These are phyloP conservation scores for Fusarium longipes DNA, from an alignment of 2,329 filamentous ascomycete species.

Conservation along the genomic window DNA sequence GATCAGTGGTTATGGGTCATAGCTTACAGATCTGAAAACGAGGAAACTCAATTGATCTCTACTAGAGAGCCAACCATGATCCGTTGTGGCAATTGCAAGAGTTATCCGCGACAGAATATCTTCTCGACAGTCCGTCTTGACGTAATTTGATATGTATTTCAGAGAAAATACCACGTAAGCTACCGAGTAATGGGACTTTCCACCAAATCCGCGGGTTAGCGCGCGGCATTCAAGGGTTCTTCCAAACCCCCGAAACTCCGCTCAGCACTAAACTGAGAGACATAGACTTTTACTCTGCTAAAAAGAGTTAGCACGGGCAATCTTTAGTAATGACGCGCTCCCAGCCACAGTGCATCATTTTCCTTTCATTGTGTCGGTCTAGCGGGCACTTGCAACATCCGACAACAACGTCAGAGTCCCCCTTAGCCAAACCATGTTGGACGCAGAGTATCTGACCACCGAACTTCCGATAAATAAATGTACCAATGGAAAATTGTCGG, in stretches of 20 bases:
- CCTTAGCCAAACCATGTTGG: neutral
- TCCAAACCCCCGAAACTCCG: neutral
- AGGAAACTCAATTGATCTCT: too few relatives aligned
- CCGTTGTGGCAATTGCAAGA: too few relatives aligned
- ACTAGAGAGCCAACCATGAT: neutral
- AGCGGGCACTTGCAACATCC: neutral
- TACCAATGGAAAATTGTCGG: neutral
- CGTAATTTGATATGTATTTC: neutral
- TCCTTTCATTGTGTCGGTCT: neutral
- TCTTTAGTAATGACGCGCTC: neutral
- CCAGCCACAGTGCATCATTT: neutral
- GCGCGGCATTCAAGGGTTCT: neutral
- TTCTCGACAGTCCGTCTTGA: neutral
- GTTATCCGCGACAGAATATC: too few relatives aligned
- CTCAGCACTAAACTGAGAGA: neutral
- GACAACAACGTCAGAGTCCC: neutral
- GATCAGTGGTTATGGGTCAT: too few relatives aligned
- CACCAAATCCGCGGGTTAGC: neutral
- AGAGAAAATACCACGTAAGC: neutral
- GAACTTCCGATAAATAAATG: neutral
- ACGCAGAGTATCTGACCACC: neutral
- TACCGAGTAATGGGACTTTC: neutral
- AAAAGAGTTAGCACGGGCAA: neutral
- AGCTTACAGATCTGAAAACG: too few relatives aligned
- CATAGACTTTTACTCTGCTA: neutral